Conservation (phyloP, 2,329 filamentous ascomycete species). For the Colletotrichum limetticola region DNA sequence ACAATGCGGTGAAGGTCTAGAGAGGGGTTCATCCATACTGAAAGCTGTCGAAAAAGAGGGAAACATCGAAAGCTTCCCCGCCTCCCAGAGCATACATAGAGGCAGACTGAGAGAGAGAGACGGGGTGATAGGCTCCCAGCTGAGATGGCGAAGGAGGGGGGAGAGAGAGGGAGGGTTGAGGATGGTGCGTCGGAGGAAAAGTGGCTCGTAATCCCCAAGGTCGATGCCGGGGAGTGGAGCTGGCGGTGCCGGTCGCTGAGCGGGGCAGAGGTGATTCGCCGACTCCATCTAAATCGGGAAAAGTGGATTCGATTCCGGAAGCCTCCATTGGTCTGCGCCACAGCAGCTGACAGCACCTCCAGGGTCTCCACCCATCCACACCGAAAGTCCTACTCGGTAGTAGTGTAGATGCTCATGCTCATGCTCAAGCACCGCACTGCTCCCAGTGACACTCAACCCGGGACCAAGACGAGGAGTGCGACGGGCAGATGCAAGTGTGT, state of each 20-base stretch:
- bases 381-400: background rate
- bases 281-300: constrained; percentile 29
- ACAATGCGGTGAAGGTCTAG: background rate
- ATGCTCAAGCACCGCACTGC: background rate
- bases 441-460: background rate
- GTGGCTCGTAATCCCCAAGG: background rate
- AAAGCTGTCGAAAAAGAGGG: background rate
- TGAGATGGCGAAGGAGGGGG: background rate
- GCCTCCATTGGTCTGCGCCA: constrained; percentile 49
- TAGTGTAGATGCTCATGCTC: background rate
- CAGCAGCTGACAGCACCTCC: constrained; percentile 49
- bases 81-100: background rate
- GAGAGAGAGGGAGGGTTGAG: background rate
- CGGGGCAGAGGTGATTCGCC: constrained; percentile 17
- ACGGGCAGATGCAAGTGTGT: background rate
- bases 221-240: constrained; percentile 22
- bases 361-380: constrained; percentile 42
- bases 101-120: background rate
- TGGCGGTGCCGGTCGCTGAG: constrained; percentile 10
- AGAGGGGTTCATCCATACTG: background rate
- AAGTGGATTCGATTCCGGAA: constrained; percentile 11
- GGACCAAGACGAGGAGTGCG: background rate
- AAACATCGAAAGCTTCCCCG: background rate
- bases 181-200: constrained; percentile 19
- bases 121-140: background rate